phyloP scores from a whole-genome alignment of 768 basidiomycete species.

The Candolleomyces aberdarensis region DNA sequence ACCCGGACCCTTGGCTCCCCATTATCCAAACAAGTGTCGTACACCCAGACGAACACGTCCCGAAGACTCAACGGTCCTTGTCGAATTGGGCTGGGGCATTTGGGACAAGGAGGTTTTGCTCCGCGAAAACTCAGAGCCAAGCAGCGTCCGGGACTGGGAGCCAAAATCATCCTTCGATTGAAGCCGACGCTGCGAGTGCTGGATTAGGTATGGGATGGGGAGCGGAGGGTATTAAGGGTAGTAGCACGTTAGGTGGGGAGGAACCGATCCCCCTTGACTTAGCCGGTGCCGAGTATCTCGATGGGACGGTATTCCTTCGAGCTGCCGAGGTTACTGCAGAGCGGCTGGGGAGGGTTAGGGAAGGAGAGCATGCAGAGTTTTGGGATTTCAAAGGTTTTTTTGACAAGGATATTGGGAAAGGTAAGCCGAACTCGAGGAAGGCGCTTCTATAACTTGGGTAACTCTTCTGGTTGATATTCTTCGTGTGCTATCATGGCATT shows the following conservation, averaged over 20 bases:
- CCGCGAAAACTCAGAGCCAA: slow-evolving; percentile 39
- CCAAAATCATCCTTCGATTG: slow-evolving; percentile 14
- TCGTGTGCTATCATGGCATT: too few relatives aligned
- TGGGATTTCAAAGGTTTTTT: slow-evolving; percentile 24
- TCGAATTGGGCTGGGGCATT: slow-evolving; percentile 22
- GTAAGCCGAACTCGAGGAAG: not conserved
- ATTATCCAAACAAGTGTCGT: slow-evolving; percentile 50
- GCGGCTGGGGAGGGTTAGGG: slow-evolving; percentile 35
- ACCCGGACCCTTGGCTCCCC: slow-evolving; percentile 58
- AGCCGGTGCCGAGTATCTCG: slow-evolving; percentile 48
- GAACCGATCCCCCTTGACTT: slow-evolving; percentile 30
- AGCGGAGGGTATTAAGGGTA: slow-evolving; percentile 3
- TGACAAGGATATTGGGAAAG: not conserved
- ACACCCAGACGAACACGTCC: slow-evolving; percentile 54
- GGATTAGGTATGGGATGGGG: slow-evolving; percentile 14
- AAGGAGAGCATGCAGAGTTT: slow-evolving; percentile 25
- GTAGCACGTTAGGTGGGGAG: not conserved
- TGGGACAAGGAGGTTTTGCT: slow-evolving; percentile 11
- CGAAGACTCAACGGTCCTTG: slow-evolving; percentile 36
- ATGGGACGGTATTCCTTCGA: slow-evolving; percentile 64
- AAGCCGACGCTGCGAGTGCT: slow-evolving; percentile 17
- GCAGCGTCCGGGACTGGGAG: slow-evolving; percentile 14
- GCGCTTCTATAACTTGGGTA: not conserved
- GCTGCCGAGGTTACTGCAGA: slow-evolving; percentile 50
- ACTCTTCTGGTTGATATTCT: too few relatives aligned